Conservation (phyloP, 2,329 filamentous ascomycete genomes). For the Phoma sp. region DNA sequence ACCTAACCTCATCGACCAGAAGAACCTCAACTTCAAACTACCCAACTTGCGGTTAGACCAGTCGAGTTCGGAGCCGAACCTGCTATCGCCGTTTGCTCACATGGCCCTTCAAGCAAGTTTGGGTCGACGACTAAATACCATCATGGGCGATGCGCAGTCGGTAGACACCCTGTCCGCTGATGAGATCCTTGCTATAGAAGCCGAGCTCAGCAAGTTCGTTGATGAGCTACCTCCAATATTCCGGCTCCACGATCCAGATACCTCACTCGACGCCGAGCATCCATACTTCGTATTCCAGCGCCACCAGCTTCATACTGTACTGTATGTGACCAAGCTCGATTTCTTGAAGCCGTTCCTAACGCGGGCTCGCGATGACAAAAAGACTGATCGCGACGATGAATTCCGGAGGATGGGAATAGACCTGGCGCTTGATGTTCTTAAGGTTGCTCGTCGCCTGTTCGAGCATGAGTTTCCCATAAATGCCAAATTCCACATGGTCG, state of each 20-base stretch:
- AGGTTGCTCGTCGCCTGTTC: constrained; percentile 52
- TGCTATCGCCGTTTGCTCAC: constrained; percentile 55
- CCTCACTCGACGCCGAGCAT: constrained; percentile 50
- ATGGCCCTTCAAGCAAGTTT: constrained; percentile 53
- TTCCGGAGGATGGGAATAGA: constrained; percentile 55
- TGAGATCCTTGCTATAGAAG: constrained; percentile 37
- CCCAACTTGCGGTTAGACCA: constrained; percentile 52
- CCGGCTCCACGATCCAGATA: constrained; percentile 52
- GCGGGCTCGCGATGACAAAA: constrained; percentile 38
- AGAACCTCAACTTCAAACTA: constrained; percentile 49
- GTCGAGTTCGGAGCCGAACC: constrained; percentile 41
- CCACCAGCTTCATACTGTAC: constrained; percentile 55
- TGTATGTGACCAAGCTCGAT: constrained; percentile 56
- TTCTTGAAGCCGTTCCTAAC: constrained; percentile 58
- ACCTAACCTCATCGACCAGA: constrained; percentile 55
- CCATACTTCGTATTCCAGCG: constrained; percentile 58
- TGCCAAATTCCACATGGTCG: constrained; percentile 58
- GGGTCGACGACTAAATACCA: constrained; percentile 38
- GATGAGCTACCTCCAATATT: constrained; percentile 54
- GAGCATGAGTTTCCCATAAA: constrained; percentile 56
- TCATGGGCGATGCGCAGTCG: constrained; percentile 29
- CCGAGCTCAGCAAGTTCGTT: constrained; percentile 55
- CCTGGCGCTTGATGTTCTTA: constrained; percentile 55
- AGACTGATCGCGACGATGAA: constrained; percentile 43
- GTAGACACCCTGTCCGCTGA: constrained; percentile 26